phyloP scores from a whole-genome alignment of 768 basidiomycete species.

The Hirschioporus abietinus region DNA sequence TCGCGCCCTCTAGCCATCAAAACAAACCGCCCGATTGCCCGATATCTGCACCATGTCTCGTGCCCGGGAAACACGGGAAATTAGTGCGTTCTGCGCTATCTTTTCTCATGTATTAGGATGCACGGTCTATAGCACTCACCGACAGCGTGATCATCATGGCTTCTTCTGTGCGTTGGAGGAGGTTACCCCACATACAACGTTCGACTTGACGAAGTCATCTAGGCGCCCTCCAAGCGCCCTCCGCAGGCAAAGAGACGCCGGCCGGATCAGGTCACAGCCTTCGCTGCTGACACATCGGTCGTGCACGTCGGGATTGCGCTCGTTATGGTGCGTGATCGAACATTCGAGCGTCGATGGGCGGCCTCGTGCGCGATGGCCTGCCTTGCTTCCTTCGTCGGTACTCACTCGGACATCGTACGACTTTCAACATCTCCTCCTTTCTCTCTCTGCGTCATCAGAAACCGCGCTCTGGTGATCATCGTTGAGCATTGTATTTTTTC shows the following conservation, averaged over 20 bases:
- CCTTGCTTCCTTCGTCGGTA: background rate
- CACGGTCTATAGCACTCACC: too few relatives aligned
- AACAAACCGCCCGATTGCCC: too few relatives aligned
- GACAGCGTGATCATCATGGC: too few relatives aligned
- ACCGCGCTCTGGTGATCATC: too few relatives aligned
- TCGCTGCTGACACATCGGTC: background rate
- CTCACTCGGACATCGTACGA: background rate
- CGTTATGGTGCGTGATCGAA: background rate
- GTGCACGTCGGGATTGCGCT: background rate
- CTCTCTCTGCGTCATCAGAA: too few relatives aligned
- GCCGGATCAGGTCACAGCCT: background rate
- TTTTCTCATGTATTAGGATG: too few relatives aligned
- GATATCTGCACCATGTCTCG: background rate
- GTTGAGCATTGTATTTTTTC: too few relatives aligned
- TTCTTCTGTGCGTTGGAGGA: background rate
- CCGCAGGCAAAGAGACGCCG: background rate
- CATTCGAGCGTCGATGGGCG: background rate
- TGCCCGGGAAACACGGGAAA: background rate
- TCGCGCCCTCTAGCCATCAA: too few relatives aligned
- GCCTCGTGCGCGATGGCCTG: background rate
- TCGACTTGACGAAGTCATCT: background rate
- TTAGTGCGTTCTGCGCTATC: background rate
- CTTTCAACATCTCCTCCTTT: too few relatives aligned
- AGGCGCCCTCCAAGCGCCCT: background rate
- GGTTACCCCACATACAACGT: too few relatives aligned